Percentiles rank a stretch among this genome's conserved stretches.
phyloP scores from a whole-genome alignment of 345 rosid genomes.

The Diplotaxis tenuifolia region DNA sequence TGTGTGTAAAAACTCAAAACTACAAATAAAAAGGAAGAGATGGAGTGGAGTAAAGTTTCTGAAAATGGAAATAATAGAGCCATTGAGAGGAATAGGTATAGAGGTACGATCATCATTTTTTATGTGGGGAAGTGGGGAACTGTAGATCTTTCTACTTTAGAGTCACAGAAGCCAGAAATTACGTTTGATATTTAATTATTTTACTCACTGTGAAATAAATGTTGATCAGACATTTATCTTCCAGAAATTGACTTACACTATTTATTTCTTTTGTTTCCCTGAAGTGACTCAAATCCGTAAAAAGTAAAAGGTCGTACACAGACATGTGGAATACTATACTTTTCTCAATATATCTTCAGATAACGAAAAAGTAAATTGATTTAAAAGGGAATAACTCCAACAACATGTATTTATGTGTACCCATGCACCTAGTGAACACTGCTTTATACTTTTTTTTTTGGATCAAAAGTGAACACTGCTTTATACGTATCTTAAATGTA shows the following conservation, averaged over 20 bases:
- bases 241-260: conserved; percentile 31
- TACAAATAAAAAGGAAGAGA: too few species aligned
- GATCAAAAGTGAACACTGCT: conserved; percentile 17
- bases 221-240: conserved; percentile 39
- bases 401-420: conserved; percentile 30
- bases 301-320: conserved; percentile 30
- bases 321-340: neutral
- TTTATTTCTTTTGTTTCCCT: conserved; percentile 28
- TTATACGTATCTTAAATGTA: conserved; percentile 18
- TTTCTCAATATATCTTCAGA: neutral
- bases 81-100: neutral
- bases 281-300: conserved; percentile 37
- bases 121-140: conserved; percentile 23
- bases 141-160: conserved; percentile 17
- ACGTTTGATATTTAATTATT: conserved; percentile 13
- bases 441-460: too few species aligned
- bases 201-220: conserved; percentile 35
- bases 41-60: too few species aligned
- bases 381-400: conserved; percentile 16
- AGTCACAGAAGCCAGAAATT: conserved; percentile 24
- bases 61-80: conserved; percentile 30
- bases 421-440: conserved; percentile 28
- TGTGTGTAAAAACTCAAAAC: too few species aligned
- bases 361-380: neutral
- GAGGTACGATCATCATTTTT: conserved; percentile 23